phyloP scores from a whole-genome alignment of 306 rosid genomes.

The Ormosia emarginata region DNA sequence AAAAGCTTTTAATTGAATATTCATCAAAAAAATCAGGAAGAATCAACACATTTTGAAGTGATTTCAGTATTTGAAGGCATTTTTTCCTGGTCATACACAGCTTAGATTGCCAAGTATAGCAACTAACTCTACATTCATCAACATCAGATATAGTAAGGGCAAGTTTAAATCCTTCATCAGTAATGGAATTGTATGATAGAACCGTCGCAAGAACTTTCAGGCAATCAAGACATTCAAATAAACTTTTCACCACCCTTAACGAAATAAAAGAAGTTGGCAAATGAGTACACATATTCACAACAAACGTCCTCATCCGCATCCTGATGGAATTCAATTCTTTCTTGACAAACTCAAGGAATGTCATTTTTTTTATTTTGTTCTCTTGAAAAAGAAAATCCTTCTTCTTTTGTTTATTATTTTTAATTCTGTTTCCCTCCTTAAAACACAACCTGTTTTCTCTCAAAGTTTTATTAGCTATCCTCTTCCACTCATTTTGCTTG shows the following conservation, averaged over 20 bases:
- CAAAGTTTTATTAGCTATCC: slow-evolving; percentile 25
- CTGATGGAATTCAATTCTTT: slow-evolving; percentile 16
- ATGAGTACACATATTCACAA: slow-evolving; percentile 41
- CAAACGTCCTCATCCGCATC: slow-evolving; percentile 24
- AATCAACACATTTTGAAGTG: slow-evolving; percentile 17
- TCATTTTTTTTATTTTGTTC: not conserved
- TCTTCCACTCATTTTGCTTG: slow-evolving; percentile 34
- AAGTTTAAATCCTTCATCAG: slow-evolving; percentile 20
- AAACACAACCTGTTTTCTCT: slow-evolving; percentile 27
- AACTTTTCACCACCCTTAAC: slow-evolving; percentile 22
- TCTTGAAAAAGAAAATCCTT: slow-evolving; percentile 3
- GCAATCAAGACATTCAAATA: slow-evolving; percentile 36
- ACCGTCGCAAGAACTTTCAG: slow-evolving; percentile 17
- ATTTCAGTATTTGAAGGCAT: slow-evolving; percentile 37
- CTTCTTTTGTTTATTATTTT: slow-evolving; percentile 17
- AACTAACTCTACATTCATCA: slow-evolving; percentile 11
- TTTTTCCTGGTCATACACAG: slow-evolving; percentile 22
- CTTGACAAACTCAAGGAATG: slow-evolving; percentile 27
- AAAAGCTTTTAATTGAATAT: slow-evolving; percentile 28
- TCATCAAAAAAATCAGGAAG: slow-evolving; percentile 32
- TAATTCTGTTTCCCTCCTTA: slow-evolving; percentile 21
- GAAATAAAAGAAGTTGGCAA: slow-evolving; percentile 38
- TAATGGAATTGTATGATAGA: slow-evolving; percentile 17
- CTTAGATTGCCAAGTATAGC: slow-evolving; percentile 25
- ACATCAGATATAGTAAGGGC: slow-evolving; percentile 10